A percentile compares a stretch with the other conserved stretches of the same genome.
Conservation (phyloP, 2,329 filamentous ascomycete species). For the Aspergillus caelatus region DNA sequence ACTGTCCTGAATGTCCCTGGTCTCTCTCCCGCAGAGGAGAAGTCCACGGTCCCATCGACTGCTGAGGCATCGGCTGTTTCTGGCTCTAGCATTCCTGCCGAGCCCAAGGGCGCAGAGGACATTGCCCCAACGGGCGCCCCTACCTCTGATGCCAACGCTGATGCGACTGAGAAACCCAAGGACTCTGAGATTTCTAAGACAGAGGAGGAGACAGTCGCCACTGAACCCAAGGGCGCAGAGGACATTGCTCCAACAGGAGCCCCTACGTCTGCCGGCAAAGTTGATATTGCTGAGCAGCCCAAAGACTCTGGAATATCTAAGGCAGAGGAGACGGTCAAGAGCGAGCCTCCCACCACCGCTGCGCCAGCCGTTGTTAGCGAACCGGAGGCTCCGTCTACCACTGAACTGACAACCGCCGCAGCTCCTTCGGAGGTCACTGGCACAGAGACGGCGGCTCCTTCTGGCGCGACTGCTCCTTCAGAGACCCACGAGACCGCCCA, state of each 20-base stretch:
- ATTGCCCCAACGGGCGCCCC: slow-evolving; percentile 13
- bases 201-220: slow-evolving; percentile 8
- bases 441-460: neutral
- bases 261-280: slow-evolving; percentile 19
- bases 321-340: slow-evolving; percentile 13
- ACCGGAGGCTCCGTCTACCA: neutral
- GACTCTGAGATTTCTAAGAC: slow-evolving; percentile 14
- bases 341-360: slow-evolving; percentile 17
- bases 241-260: slow-evolving; percentile 12
- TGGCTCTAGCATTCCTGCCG: neutral
- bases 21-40: slow-evolving; percentile 13
- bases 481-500: neutral
- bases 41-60: slow-evolving; percentile 7
- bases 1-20: slow-evolving; percentile 19
- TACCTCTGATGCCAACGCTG: slow-evolving; percentile 18
- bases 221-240: slow-evolving; percentile 8
- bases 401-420: slow-evolving; percentile 6
- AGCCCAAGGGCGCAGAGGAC: slow-evolving; percentile 9
- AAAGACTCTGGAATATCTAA: slow-evolving; percentile 15
- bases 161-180: slow-evolving; percentile 10
- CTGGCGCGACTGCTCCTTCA: slow-evolving; percentile 4
- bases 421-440: neutral
- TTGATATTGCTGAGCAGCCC: slow-evolving; percentile 11
- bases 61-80: neutral
- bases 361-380: slow-evolving; percentile 1